phyloP scores from a whole-genome alignment of 1,139 yeast genomes.

The Candida anutae region DNA sequence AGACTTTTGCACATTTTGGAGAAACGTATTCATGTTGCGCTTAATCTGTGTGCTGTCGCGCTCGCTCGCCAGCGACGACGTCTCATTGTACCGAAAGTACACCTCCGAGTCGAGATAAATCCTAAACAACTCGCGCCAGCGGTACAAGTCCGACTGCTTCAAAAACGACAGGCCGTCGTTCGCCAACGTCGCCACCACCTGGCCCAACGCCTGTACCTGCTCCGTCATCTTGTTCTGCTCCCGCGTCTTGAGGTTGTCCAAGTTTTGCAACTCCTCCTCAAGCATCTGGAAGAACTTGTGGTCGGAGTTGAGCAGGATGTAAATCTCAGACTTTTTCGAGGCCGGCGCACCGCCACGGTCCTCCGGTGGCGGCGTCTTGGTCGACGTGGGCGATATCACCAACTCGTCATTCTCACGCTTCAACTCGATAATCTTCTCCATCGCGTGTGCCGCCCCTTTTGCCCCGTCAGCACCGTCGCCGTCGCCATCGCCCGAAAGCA shows the following conservation, averaged over 20 bases:
- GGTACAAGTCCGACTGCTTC: constrained; percentile 49
- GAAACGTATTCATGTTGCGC: constrained; percentile 34
- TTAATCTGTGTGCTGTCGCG: constrained; percentile 30
- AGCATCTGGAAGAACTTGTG: constrained; percentile 51
- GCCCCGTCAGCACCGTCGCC: constrained; percentile 10
- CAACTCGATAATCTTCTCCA: constrained; percentile 13
- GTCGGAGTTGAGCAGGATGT: constrained; percentile 34
- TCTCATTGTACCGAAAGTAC: constrained; percentile 51
- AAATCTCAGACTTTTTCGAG: constrained; percentile 20
- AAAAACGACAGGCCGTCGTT: constrained; percentile 21
- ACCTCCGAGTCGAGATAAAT: constrained; percentile 61
- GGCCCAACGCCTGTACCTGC: constrained; percentile 38
- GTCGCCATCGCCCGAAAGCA: constrained; percentile 14
- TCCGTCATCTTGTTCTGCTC: constrained; percentile 39
- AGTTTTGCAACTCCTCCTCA: constrained; percentile 45
- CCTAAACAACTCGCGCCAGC: constrained; percentile 66
- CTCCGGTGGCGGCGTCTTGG: constrained; percentile 8
- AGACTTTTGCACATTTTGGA: constrained; percentile 33
- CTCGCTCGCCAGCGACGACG: constrained; percentile 31
- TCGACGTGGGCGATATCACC: constrained; percentile 13
- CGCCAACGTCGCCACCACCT: constrained; percentile 28
- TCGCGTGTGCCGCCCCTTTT: constrained; percentile 2
- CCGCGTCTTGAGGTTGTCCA: constrained; percentile 36
- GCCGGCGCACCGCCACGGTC: constrained; percentile 1
- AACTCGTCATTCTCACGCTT: constrained; percentile 12